A percentile compares a stretch with the other conserved stretches of the same genome.
phyloP scores from a whole-genome alignment of 306 rosid species.

The Casuarina cunninghamiana region DNA sequence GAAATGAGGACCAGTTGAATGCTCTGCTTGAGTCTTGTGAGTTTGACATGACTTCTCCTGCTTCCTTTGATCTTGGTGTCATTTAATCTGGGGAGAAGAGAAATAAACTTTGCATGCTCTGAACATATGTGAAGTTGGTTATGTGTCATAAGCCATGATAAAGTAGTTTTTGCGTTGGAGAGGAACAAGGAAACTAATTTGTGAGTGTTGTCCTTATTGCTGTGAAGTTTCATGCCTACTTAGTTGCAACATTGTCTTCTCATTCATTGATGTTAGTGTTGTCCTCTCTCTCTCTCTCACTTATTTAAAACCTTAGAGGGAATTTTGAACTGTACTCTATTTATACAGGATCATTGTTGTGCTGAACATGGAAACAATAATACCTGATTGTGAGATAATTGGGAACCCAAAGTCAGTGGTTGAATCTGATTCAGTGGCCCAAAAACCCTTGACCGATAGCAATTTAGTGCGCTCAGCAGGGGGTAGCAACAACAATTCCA shows the following conservation, averaged over 20 bases:
- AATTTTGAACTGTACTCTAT: slow-evolving; percentile 7
- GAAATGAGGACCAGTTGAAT: background rate
- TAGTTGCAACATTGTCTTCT: too few species aligned
- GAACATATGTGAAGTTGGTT: background rate
- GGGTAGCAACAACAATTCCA: slow-evolving; percentile 30
- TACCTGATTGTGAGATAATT: slow-evolving; percentile 66
- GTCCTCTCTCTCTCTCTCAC: background rate
- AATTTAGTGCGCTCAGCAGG: slow-evolving; percentile 37
- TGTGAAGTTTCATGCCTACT: background rate
- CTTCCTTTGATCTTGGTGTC: background rate
- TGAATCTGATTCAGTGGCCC: slow-evolving; percentile 48
- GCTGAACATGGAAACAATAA: slow-evolving; percentile 83
- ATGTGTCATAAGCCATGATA: background rate
- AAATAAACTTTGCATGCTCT: background rate
- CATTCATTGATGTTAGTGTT: background rate
- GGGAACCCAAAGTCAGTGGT: slow-evolving; percentile 63
- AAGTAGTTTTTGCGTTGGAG: background rate
- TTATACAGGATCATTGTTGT: slow-evolving; percentile 71
- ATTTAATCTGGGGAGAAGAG: background rate
- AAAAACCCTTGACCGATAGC: slow-evolving; percentile 29
- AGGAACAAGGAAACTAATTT: slow-evolving; percentile 9
- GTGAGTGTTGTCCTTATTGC: slow-evolving; percentile 7
- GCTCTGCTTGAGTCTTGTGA: background rate
- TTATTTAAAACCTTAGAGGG: background rate
- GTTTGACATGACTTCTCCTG: background rate